Percentiles rank a stretch among this genome's conserved stretches.
Conservation (phyloP, 495 filamentous ascomycete genomes). For the Aspergillus saccharolyticus region DNA sequence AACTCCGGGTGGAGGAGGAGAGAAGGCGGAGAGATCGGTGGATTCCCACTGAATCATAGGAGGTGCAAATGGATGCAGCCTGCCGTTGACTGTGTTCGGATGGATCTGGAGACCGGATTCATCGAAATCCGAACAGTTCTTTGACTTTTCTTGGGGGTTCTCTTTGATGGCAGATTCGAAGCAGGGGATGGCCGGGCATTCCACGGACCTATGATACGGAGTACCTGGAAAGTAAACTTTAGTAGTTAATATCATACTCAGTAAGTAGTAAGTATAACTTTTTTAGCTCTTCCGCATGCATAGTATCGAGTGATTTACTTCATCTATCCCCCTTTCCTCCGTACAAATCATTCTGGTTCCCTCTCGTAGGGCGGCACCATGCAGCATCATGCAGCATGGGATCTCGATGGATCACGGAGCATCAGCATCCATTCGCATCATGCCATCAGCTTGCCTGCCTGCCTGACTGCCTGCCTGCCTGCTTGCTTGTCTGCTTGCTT, state of each 20-base stretch:
- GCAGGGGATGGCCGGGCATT: constrained; percentile 7
- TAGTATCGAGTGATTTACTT: no score
- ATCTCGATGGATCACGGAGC: neutral
- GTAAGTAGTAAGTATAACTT: no score
- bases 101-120: constrained; percentile 1
- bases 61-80: constrained; percentile 8
- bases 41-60: constrained; percentile 1
- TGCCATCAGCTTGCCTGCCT: neutral
- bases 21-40: constrained; percentile 7
- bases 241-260: no score
- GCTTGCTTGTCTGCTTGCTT: neutral
- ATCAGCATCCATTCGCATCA: neutral
- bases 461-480: no score
- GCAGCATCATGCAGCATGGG: no score
- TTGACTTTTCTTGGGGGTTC: neutral
- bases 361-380: no score
- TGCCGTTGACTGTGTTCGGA: constrained; percentile 12
- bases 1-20: no score
- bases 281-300: no score
- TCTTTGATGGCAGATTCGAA: neutral
- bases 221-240: no score
- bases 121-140: neutral
- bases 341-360: no score
- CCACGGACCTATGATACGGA: no score
- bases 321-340: no score